Evolutionary conservation across 2,329 filamentous ascomycete genomes (phyloP).

Genomic region (Aspergillus caelatus): DNA sequence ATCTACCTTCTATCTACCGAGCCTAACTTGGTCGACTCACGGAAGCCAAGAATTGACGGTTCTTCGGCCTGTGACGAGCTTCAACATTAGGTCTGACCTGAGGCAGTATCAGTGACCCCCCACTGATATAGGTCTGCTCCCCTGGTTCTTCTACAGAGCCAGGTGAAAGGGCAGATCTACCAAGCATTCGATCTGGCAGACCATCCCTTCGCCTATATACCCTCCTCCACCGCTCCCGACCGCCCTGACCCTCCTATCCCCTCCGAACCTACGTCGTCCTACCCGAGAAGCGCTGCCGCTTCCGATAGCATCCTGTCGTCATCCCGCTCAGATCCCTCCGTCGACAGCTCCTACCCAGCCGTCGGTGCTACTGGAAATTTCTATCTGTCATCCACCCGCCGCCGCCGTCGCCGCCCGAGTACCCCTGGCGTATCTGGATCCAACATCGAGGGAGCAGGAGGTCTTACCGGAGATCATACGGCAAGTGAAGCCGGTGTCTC

Average conservation of each 20-base stretch:
- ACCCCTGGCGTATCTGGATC: slow-evolving; percentile 29
- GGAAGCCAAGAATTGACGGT: background rate
- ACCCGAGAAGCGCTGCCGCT: slow-evolving; percentile 22
- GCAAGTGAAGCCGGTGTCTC: slow-evolving; percentile 30
- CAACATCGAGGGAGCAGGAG: slow-evolving; percentile 23
- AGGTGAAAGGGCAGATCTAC: slow-evolving; percentile 45
- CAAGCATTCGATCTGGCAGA: slow-evolving; percentile 72
- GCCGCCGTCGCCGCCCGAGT: slow-evolving; percentile 37
- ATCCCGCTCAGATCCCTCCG: slow-evolving; percentile 17
- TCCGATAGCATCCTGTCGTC: slow-evolving; percentile 29
- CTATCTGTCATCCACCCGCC: slow-evolving; percentile 25
- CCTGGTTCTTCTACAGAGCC: slow-evolving; percentile 49
- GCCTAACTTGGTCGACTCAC: background rate
- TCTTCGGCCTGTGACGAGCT: slow-evolving; percentile 14
- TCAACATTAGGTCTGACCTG: slow-evolving; percentile 18
- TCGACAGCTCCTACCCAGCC: slow-evolving; percentile 14
- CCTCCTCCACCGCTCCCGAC: slow-evolving; percentile 69
- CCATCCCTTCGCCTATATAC: slow-evolving; percentile 59
- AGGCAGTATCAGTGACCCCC: slow-evolving; percentile 33
- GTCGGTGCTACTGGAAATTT: slow-evolving; percentile 16
- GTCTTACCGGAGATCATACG: slow-evolving; percentile 27
- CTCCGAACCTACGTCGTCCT: slow-evolving; percentile 51
- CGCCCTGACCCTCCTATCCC: slow-evolving; percentile 62
- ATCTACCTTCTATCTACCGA: background rate
- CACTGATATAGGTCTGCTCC: slow-evolving; percentile 43